Evolutionary conservation across 2,329 filamentous ascomycete genomes (phyloP).

Genomic region (Fusarium palustre): DNA sequence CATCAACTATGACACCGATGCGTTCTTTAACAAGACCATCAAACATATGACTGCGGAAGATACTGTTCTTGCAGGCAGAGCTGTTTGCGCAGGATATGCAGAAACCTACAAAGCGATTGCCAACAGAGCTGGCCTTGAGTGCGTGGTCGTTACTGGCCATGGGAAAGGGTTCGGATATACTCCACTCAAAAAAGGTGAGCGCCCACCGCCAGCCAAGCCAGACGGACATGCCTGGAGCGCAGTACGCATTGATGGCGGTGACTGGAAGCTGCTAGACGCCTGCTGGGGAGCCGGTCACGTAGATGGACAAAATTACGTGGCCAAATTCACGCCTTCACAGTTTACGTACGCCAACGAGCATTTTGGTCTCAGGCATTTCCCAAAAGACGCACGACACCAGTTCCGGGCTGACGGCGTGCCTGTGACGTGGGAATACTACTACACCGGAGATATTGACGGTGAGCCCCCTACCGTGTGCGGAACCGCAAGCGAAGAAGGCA

Average conservation of each 20-base stretch:
- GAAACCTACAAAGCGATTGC: conserved; percentile 84
- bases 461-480: conserved; percentile 62
- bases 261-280: conserved; percentile 91
- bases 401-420: conserved; percentile 78
- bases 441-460: conserved; percentile 67
- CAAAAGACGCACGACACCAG: conserved; percentile 73
- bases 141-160: conserved; percentile 78
- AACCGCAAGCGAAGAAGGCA: conserved; percentile 61
- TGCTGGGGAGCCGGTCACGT: conserved; percentile 90
- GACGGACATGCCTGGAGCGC: conserved; percentile 92
- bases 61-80: conserved; percentile 80
- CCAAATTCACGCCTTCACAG: conserved; percentile 72
- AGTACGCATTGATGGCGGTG: conserved; percentile 84
- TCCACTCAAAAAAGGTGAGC: conserved; percentile 70
- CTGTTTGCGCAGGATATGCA: conserved; percentile 94
- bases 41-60: conserved; percentile 75
- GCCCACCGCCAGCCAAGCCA: conserved; percentile 71
- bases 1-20: conserved; percentile 82
- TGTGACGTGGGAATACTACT: conserved; percentile 85
- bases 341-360: conserved; percentile 77
- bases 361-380: conserved; percentile 86
- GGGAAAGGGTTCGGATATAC: conserved; percentile 87
- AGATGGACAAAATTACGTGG: conserved; percentile 68
- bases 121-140: conserved; percentile 81
- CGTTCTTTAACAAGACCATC: conserved; percentile 80